Percentiles rank a stretch among this genome's conserved stretches.
Conservation (phyloP, 2,329 filamentous ascomycete species). For the Colletotrichum falcatum region DNA sequence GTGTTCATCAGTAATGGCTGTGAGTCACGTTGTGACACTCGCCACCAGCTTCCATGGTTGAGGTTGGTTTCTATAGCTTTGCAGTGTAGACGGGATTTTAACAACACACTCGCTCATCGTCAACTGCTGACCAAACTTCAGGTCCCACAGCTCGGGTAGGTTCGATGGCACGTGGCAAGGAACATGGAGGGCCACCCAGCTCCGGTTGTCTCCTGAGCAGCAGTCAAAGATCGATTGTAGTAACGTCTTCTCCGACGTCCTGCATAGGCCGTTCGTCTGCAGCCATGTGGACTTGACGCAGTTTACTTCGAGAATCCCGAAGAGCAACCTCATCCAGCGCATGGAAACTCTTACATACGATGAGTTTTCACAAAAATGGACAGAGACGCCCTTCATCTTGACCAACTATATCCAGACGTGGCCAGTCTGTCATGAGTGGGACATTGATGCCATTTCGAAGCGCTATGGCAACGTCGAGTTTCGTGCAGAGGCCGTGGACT, state of each 20-base stretch:
- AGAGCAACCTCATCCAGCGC: conserved; percentile 77
- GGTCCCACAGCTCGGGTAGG: conserved; percentile 43
- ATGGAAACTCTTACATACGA: conserved; percentile 75
- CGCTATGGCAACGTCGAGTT: conserved; percentile 77
- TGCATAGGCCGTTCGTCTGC: conserved; percentile 92
- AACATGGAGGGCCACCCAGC: conserved; percentile 85
- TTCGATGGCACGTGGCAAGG: conserved; percentile 74
- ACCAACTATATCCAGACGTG: conserved; percentile 84
- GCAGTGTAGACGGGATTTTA: neutral
- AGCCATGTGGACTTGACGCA: conserved; percentile 77
- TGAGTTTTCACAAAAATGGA: conserved; percentile 82
- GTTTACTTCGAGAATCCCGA: conserved; percentile 79
- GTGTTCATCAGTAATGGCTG: conserved; percentile 2
- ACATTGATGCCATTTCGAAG: conserved; percentile 72
- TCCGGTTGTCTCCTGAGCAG: conserved; percentile 65
- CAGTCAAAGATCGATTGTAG: conserved; percentile 76
- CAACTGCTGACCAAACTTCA: conserved; percentile 27
- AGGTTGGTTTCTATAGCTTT: neutral
- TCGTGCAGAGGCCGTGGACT: conserved; percentile 93
- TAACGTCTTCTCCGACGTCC: conserved; percentile 87
- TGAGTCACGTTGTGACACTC: neutral
- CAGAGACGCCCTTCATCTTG: conserved; percentile 85
- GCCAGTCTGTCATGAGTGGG: conserved; percentile 83
- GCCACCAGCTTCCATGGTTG: neutral
- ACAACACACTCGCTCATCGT: neutral